These are phyloP conservation scores for Irpex lacteus DNA, from an alignment of 1,284 basidiomycete species.

Conservation along the genomic window DNA sequence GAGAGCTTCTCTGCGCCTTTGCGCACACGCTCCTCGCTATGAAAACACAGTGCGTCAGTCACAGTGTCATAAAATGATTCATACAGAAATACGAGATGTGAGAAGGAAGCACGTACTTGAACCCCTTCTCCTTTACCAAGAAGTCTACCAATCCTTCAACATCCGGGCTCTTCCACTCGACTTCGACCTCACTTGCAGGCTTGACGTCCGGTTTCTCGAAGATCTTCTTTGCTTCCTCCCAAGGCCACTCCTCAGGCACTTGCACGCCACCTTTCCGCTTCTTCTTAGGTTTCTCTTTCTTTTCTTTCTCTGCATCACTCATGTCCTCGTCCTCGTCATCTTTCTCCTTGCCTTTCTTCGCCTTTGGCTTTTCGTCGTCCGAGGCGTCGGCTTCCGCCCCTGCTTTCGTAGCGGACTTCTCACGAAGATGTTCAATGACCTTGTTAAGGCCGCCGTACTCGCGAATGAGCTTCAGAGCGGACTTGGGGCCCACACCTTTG, in stretches of 20 bases:
- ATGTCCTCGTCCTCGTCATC: conserved; percentile 46
- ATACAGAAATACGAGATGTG: not conserved
- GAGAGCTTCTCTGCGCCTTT: conserved; percentile 92
- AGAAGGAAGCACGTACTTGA: conserved; percentile 66
- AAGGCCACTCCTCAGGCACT: conserved; percentile 94
- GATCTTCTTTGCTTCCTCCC: conserved; percentile 90
- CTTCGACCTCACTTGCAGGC: conserved; percentile 84
- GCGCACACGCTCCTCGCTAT: conserved; percentile 93
- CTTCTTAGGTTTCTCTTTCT: conserved; percentile 34
- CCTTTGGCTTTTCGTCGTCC: not conserved
- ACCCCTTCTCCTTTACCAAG: conserved; percentile 93
- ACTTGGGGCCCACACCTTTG: conserved; percentile 94
- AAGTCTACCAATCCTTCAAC: conserved; percentile 94
- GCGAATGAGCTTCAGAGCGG: conserved; percentile 89
- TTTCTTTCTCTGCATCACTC: not conserved
- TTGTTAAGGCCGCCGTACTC: conserved; percentile 82
- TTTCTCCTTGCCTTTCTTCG: conserved; percentile 48
- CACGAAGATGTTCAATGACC: conserved; percentile 81
- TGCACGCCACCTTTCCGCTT: conserved; percentile 69
- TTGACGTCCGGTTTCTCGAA: conserved; percentile 90
- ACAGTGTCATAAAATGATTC: not conserved
- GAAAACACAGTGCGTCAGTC: conserved; percentile 7
- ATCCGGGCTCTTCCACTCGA: conserved; percentile 95
- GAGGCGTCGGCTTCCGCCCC: not conserved
- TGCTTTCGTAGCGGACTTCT: conserved; percentile 53